Base-by-base conservation (phyloP, 2,329 filamentous ascomycete genomes). In the Anthostomella pinea region DNA sequence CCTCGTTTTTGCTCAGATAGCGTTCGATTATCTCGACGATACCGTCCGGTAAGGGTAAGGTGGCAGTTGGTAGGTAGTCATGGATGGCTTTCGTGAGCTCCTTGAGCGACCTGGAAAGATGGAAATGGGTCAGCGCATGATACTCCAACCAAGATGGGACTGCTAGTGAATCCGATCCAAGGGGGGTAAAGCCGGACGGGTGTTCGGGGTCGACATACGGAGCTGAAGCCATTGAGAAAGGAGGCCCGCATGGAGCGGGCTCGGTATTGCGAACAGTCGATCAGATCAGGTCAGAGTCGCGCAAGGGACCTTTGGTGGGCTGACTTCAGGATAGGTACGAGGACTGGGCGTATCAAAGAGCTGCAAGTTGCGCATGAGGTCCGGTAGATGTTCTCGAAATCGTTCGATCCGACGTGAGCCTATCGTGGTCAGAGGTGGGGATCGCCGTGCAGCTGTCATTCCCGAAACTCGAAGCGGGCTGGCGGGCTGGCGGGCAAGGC, bases 1-100 rank as follows among this genome's bases (percentile, higher is more conserved):
- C 67, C 57, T 68, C 59, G 51, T 87, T 79, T 52, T 79, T 81
- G 29, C 81, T 75, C 32, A 87, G 69, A 62, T 87, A 91, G 41
- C 67, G 68, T 37, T 81, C 72, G 45, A 90, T 80, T 34, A 77
- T 68, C 25, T 72, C 65, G 48, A 72, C 61, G 34, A 88, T 67
- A 39, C 83, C 77, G 47, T 83, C 72, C 30, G 86, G 82, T 1
- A 90, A 73, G 7, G 85, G 84, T 14, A 79, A 60, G 19, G 55
- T 63, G 13, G 75, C 72, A 2, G 60, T 54, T n/a, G 70, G 62
- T 30, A 77, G 51, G 57, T 70, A 76, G 54, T 62, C 58, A 35
- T 65, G 65, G 56, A 83, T 69, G 37, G 75, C 72, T 63, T 77
- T 82, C 48, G 66, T 64, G 30, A 83, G 68, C 51, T 83, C 78